phyloP scores from a whole-genome alignment of 192 early-diverging fungal genomes.

The Coemansia interrupta region DNA sequence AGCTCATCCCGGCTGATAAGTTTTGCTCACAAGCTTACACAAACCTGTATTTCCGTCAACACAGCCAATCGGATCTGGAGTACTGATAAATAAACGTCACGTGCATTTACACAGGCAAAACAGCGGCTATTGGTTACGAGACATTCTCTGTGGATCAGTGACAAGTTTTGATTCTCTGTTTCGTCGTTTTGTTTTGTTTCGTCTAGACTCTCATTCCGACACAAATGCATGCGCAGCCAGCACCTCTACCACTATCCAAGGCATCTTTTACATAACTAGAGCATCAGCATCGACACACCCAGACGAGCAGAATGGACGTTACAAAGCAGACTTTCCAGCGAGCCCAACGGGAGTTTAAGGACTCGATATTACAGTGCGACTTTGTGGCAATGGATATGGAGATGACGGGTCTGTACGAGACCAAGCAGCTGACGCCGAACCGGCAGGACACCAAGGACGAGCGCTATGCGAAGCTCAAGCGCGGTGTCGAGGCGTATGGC shows the following conservation, averaged over 20 bases:
- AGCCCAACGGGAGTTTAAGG: slow-evolving; percentile 26
- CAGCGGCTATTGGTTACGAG: too few species aligned
- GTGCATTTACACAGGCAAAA: too few species aligned
- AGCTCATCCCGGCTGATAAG: too few species aligned
- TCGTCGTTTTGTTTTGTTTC: neutral
- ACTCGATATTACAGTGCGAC: slow-evolving; percentile 25
- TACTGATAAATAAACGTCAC: too few species aligned
- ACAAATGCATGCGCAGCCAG: slow-evolving; percentile 1
- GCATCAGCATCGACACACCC: neutral
- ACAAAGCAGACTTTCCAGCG: slow-evolving; percentile 31
- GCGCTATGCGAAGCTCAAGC: slow-evolving; percentile 58
- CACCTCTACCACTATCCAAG: neutral
- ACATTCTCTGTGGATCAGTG: neutral
- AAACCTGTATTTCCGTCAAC: too few species aligned
- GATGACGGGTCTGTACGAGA: slow-evolving; percentile 48
- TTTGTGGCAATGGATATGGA: slow-evolving; percentile 51
- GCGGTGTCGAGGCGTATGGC: slow-evolving; percentile 51
- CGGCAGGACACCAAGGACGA: slow-evolving; percentile 54
- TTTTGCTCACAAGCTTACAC: too few species aligned
- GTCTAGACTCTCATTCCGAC: neutral
- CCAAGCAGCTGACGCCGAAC: slow-evolving; percentile 23
- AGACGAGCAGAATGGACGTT: slow-evolving; percentile 31
- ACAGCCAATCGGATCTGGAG: too few species aligned
- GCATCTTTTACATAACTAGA: neutral
- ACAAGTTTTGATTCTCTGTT: slow-evolving; percentile 1